Base-by-base conservation (phyloP, 2,329 filamentous ascomycete species). In the Acarospora socialis region DNA sequence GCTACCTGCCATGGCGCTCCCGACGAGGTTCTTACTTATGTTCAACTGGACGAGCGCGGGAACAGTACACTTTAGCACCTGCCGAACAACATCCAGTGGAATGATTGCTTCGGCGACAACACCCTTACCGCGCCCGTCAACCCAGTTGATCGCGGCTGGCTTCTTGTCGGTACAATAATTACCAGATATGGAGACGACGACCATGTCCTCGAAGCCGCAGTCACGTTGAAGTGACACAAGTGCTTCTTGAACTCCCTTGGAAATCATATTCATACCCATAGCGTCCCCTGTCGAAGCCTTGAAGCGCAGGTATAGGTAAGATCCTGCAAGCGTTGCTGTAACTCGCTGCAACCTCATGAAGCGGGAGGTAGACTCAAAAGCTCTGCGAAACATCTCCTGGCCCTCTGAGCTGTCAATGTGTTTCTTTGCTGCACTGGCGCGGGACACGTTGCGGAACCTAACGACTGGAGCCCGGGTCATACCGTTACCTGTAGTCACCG, bases 211-310 rank as follows among this genome's bases (percentile, higher is more conserved):
- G 50, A 98, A 98, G 22, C 87, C 86, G 42, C 71, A 75, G 44
- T 95, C 86, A 21, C 63, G 79, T 7, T 72, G 65, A 90, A 98
- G 98, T 46, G 94, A 72, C 33, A 70, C 70, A 7, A 98, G 70
- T 4, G 90, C 86, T 53, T 94, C 79, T 62, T 98, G 90, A 23
- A 94, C 87, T 52, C 90, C 90, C 68, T 98, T 98, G 43, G 86
- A 94, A 42, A 98, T 98, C 90, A 98, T 98, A 68, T 98, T 98
- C 90, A 98, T 98, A 42, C 90, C 90, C 90, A 98, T 98, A 37
- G 90, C 90, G 52, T 98, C 90, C 47, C 90, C 90, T 5, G 90
- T 98, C 1, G 86, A 95, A 1, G 90, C 93, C 70, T 93, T 93
- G 73, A 98, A 98, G 16, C 90, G 81, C 42, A 95, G 86, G 54